A percentile compares a stretch with the other conserved stretches of the same genome.
These are phyloP conservation scores for Boletellus deceptivus DNA, from an alignment of 1,284 basidiomycete genomes.

Conservation along the genomic window DNA sequence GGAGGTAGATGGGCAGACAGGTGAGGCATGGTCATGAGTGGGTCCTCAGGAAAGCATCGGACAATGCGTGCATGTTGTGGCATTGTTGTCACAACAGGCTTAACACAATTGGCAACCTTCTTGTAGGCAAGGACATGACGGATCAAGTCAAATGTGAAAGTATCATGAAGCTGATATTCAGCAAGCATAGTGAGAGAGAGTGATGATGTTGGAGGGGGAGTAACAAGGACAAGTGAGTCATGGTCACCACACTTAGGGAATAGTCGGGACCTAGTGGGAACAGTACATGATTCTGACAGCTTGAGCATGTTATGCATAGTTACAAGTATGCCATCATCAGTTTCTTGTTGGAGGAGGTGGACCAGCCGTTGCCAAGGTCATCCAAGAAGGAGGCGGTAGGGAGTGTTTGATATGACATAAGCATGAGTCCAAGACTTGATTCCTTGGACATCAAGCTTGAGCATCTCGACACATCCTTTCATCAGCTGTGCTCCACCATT, in stretches of 20 bases:
- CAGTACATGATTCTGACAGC: background rate
- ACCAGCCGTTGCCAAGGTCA: conserved; percentile 18
- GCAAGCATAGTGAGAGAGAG: background rate
- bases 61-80: background rate
- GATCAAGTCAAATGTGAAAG: background rate
- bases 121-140: background rate
- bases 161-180: background rate
- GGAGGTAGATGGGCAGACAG: background rate
- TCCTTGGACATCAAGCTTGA: too few relatives aligned
- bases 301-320: conserved; percentile 4
- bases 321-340: conserved; percentile 1
- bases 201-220: background rate
- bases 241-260: background rate
- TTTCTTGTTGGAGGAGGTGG: background rate
- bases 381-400: conserved; percentile 17
- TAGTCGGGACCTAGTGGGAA: background rate
- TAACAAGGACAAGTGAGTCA: background rate
- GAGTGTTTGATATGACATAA: conserved; percentile 1
- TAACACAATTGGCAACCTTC: background rate
- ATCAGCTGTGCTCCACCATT: too few relatives aligned
- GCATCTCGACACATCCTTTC: too few relatives aligned
- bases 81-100: background rate
- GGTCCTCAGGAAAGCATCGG: background rate
- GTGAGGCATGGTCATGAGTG: background rate
- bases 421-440: too few relatives aligned